phyloP scores from a whole-genome alignment of 2,329 filamentous ascomycete species.

The Apiospora arundinis region DNA sequence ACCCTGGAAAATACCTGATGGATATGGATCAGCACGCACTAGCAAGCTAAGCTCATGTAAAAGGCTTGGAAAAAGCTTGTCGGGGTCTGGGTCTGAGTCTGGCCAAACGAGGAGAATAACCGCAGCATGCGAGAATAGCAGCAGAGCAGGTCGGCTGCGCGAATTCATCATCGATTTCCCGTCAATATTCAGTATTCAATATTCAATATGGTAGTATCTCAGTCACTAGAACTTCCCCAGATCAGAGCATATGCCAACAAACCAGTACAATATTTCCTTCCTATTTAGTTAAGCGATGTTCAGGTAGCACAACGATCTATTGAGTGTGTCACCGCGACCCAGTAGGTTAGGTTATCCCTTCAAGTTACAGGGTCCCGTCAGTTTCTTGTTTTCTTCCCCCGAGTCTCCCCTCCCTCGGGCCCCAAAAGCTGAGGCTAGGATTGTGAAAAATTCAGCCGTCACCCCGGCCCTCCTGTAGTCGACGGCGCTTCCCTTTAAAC shows the following conservation, averaged over 20 bases:
- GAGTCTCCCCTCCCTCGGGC: neutral
- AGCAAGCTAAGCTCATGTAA: constrained; percentile 5
- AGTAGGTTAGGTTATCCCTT: too few relatives aligned
- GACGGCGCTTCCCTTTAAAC: neutral
- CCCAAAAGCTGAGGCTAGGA: neutral
- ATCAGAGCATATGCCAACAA: too few relatives aligned
- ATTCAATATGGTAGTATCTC: too few relatives aligned
- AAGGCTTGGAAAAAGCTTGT: constrained; percentile 22
- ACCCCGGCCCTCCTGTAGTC: neutral
- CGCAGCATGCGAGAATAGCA: neutral
- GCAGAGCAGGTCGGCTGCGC: neutral
- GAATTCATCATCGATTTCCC: neutral
- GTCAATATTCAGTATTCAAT: too few relatives aligned
- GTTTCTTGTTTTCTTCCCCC: neutral
- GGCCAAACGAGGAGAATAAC: neutral
- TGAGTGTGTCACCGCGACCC: too few relatives aligned
- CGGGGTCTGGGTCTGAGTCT: neutral
- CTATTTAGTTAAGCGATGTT: too few relatives aligned
- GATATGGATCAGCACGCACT: neutral
- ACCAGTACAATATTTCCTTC: too few relatives aligned
- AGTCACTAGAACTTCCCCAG: too few relatives aligned
- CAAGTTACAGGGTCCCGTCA: too few relatives aligned
- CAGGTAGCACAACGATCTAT: too few relatives aligned
- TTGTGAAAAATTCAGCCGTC: neutral
- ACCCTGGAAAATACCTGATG: neutral